Evolutionary conservation across 2,329 filamentous ascomycete species (phyloP).

Genomic region (Botrytis fragariae): DNA sequence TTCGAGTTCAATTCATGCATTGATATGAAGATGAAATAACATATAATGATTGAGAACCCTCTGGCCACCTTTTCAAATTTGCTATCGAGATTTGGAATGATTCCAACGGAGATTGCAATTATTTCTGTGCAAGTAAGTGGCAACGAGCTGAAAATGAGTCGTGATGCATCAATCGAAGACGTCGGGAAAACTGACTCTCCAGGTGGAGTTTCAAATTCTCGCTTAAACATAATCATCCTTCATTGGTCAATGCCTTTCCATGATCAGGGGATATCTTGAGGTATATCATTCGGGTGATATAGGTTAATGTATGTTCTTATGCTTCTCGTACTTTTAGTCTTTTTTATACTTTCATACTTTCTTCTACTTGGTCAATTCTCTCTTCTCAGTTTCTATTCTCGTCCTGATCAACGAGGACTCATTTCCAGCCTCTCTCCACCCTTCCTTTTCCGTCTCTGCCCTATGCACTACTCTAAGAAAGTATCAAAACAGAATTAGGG

Average conservation of each 20-base stretch:
- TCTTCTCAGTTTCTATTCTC: background rate
- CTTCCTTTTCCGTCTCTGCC: background rate
- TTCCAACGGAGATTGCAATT: slow-evolving; percentile 12
- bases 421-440: background rate
- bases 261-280: background rate
- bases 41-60: slow-evolving; percentile 9
- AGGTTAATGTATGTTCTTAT: slow-evolving; percentile 2
- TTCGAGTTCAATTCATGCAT: slow-evolving; percentile 11
- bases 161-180: slow-evolving; percentile 6
- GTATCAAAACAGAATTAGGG: background rate
- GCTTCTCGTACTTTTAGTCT: background rate
- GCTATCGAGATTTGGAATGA: background rate
- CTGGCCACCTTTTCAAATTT: background rate
- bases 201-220: background rate
- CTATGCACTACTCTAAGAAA: background rate
- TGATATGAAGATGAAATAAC: slow-evolving; percentile 10
- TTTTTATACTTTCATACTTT: background rate
- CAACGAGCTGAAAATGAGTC: background rate
- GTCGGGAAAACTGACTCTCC: background rate
- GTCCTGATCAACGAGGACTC: background rate
- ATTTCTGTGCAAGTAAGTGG: background rate
- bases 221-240: slow-evolving; percentile 1
- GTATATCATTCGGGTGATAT: slow-evolving; percentile 2
- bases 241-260: background rate
- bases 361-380: background rate